Percentiles rank a stretch among this genome's conserved stretches.
These are phyloP conservation scores for Colletotrichum lupini DNA, from an alignment of 2,329 filamentous ascomycete species.

Conservation along the genomic window DNA sequence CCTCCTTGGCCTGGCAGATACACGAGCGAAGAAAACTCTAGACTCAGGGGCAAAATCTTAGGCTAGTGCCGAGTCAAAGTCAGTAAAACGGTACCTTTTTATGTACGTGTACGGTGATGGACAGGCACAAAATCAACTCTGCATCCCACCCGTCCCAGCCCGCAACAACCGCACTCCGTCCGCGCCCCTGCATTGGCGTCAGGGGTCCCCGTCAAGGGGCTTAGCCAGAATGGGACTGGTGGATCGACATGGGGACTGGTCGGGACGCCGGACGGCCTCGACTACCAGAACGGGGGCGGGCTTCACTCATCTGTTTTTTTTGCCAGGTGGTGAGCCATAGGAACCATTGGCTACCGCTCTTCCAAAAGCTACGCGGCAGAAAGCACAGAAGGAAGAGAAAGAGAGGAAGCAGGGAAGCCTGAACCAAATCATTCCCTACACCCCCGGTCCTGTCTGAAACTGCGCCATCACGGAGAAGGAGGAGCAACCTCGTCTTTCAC, in stretches of 20 bases:
- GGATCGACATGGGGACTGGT: slow-evolving; percentile 8
- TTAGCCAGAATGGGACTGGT: neutral
- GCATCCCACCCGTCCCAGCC: neutral
- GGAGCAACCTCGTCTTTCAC: neutral
- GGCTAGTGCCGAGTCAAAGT: neutral
- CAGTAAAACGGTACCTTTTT: neutral
- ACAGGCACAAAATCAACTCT: slow-evolving; percentile 1
- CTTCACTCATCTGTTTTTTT: neutral
- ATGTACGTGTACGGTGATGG: neutral
- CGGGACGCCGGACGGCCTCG: neutral
- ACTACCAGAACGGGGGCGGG: slow-evolving; percentile 12
- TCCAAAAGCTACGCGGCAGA: neutral
- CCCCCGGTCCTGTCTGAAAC: slow-evolving; percentile 31
- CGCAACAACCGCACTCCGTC: neutral
- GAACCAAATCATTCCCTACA: slow-evolving; percentile 13
- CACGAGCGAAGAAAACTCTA: neutral
- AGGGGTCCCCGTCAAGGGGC: slow-evolving; percentile 10
- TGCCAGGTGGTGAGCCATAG: neutral
- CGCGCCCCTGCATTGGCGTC: slow-evolving; percentile 25
- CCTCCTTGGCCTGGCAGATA: neutral
- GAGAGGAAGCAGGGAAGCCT: slow-evolving; percentile 7
- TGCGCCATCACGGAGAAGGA: slow-evolving; percentile 30
- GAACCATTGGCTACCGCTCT: slow-evolving; percentile 21
- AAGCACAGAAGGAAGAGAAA: neutral
- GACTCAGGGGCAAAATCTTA: neutral